Evolutionary conservation across 805 yeast species (phyloP), one percentile per base, ranked within the genome.

Genomic region (Komagataella mondaviorum): DNA sequence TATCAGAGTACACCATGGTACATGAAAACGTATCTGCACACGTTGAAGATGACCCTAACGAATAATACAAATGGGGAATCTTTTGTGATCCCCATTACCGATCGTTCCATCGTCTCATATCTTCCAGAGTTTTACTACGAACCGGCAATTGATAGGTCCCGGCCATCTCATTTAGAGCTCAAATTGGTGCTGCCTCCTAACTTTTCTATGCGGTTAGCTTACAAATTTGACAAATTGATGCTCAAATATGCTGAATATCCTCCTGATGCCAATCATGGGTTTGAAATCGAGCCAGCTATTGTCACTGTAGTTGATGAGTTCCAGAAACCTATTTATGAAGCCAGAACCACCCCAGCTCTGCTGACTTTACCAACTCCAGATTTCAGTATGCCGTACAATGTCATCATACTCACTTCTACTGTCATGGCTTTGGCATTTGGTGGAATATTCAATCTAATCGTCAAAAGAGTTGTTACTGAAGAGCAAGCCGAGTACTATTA

Each of bases 211-310:
- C 74, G 83, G 1, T 57, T 88, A 50, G 79, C 84, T 2, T 86
- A 86, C 62, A 78, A 83, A 52, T 90, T 91, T 62, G 98, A 93
- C 63, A 93, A 90, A 64, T 81, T 96, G 0, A 72, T 93, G 62
- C 72, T 93, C 30, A 75, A 83, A 52, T 81, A 86, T 54, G 85
- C 89, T 3, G 98, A 93, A 63, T 93, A 93, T 61, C 99, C 99
- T n/a, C 99, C 99, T 1, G 99, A 93, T 71, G 98, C 99, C 2
- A 93, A 93, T 63, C 97, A 93, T 59, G 99, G 99, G 0, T 93
- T 93, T 66, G 91, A 90, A 53, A 80, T 93, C 47, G 93, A 93
- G 22, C 96, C 98, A 0, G 96, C 96, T 4, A 84, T 88, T 8
- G 72, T 88, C 10, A 76, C 84, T 2, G 77, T 87, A 0, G 50